Base-by-base conservation (phyloP, 345 rosid species). In the Eucalyptus erythrocorys region DNA sequence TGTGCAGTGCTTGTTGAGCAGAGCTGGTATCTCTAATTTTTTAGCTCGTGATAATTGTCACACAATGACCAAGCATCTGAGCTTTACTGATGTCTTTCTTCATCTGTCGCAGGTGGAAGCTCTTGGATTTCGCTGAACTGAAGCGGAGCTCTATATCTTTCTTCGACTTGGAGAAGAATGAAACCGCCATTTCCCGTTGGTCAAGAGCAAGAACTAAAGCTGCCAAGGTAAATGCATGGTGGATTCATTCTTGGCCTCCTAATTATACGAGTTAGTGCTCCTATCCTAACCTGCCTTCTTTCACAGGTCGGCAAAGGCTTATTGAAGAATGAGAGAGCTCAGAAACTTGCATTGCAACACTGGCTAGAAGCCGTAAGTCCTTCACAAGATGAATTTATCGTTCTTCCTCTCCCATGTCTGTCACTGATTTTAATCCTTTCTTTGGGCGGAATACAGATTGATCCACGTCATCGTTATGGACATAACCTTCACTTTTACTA, bases 351-450 rank as follows among this genome's bases (percentile, higher is more conserved):
- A 89, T 89, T 93, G 86, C 97, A 96, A 89, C 99, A 98, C 90
- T 98, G 99, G 99, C 99, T 98, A 88, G 99, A 97, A 91, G 99
- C 99, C 11, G 99, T 98, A 93, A 92, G 99, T 93, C 68, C 68
- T n/a, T 27, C 48, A 32, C 88, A 30, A 53, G 66, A 22, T 37
- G 42, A 86, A 32, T 76, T 32, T 61, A 13, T 27, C 24, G 19
- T 82, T 85, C 10, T 15, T 50, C 48, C 87, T 37, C 66, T 64
- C 48, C 12, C n/a, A 40, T 76, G 40, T 21, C 86, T 76, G 50
- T 87, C 88, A 48, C 91, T 90, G 82, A 89, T 89, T 87, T 68
- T 66, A 57, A 68, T 87, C 76, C 66, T 49, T 30, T 88, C 50
- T 87, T 76, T 45, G 57, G 27, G 16, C 66, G 48, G 61, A 24